Conservation (phyloP, 495 filamentous ascomycete genomes). For the Penicillium dipodomyicola region DNA sequence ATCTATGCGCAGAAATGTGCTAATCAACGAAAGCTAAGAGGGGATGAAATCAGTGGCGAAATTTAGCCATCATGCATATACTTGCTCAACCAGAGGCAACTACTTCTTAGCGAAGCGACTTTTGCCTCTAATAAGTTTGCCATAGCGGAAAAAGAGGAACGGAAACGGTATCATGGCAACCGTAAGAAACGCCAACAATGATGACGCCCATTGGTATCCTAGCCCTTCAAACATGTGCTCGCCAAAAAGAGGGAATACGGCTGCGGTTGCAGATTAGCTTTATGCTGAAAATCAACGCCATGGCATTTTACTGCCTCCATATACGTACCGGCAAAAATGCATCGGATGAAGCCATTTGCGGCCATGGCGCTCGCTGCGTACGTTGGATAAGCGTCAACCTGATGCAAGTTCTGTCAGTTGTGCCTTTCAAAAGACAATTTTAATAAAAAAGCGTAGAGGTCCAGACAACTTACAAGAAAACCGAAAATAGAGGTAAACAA, state of each 20-base stretch:
- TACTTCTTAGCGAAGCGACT: neutral
- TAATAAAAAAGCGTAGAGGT: too few species aligned
- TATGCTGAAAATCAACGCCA: constrained; percentile 2
- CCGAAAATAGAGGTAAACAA: constrained; percentile 80
- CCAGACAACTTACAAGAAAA: constrained; percentile 50
- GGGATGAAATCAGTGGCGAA: too few species aligned
- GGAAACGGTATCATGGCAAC: constrained; percentile 63
- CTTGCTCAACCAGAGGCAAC: too few species aligned
- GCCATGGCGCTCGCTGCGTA: constrained; percentile 81
- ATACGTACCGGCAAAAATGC: constrained; percentile 68
- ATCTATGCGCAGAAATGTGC: too few species aligned
- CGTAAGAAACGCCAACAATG: constrained; percentile 59
- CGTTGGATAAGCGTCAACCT: constrained; percentile 73
- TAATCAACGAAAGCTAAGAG: too few species aligned
- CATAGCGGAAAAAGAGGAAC: constrained; percentile 42
- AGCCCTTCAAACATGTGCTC: constrained; percentile 60
- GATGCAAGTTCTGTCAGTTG: neutral
- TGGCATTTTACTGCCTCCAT: neutral
- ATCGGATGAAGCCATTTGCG: constrained; percentile 73
- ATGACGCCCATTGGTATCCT: constrained; percentile 64
- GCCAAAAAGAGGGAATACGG: constrained; percentile 59
- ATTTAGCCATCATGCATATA: too few species aligned
- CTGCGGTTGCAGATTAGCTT: constrained; percentile 23
- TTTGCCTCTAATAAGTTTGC: constrained; percentile 17
- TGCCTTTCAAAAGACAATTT: too few species aligned